These are phyloP conservation scores for Lotmaria passim DNA, from an alignment of 208 protist genomes.

Conservation along the genomic window DNA sequence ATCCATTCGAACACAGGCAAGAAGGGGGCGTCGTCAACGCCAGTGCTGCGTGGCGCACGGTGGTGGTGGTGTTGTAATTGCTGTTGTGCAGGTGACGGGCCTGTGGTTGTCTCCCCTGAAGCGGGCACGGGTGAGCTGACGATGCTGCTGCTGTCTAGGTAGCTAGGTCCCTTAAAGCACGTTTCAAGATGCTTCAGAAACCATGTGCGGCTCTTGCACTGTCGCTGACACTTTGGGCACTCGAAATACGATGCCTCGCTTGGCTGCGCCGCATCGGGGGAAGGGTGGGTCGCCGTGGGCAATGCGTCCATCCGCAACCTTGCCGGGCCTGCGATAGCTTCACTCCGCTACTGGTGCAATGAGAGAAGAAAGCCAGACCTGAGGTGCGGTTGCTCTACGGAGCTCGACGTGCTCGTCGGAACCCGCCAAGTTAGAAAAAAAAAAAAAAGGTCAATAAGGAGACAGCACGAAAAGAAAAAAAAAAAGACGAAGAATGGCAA, in stretches of 20 bases:
- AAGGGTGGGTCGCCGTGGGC: constrained; percentile 5
- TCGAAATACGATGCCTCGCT: constrained; percentile 15
- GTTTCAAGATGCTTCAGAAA: constrained; percentile 35
- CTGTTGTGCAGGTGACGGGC: neutral
- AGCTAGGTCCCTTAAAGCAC: constrained; percentile 18
- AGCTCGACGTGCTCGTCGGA: too few relatives aligned
- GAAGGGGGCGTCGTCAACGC: constrained; percentile 6
- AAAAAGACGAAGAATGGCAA: neutral
- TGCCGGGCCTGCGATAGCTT: neutral
- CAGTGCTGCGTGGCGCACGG: constrained; percentile 12
- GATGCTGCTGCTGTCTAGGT: neutral
- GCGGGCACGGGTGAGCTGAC: constrained; percentile 5
- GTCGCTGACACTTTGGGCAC: constrained; percentile 30
- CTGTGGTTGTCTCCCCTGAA: constrained; percentile 18
- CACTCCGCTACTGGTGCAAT: too few relatives aligned
- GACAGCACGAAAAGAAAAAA: neutral
- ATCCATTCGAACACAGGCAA: constrained; percentile 16
- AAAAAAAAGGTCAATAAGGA: neutral
- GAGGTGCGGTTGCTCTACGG: too few relatives aligned
- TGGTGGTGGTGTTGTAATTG: constrained; percentile 6
- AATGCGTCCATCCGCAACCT: constrained; percentile 19
- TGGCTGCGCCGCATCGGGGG: neutral
- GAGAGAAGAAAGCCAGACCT: too few relatives aligned
- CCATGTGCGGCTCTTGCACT: constrained; percentile 36
- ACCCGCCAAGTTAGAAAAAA: too few relatives aligned